Evolutionary conservation across 805 yeast genomes (phyloP).

Genomic region (Komagataella phaffii): DNA sequence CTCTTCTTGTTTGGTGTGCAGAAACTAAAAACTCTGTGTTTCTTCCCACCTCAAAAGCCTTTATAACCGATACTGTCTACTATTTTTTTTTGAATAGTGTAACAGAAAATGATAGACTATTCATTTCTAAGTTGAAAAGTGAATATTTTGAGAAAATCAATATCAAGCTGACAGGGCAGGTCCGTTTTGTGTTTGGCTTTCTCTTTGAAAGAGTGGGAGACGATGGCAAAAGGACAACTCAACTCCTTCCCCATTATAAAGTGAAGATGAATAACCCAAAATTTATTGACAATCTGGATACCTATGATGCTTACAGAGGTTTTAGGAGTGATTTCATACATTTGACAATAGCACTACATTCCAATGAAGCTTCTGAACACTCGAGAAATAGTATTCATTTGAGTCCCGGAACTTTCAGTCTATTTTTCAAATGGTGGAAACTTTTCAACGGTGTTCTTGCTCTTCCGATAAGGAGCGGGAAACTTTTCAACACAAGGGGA

Average conservation of each 20-base stretch:
- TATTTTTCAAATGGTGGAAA: conserved; percentile 78
- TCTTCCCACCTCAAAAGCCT: conserved; percentile 1
- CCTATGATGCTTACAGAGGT: conserved; percentile 70
- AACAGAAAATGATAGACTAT: conserved; percentile 7
- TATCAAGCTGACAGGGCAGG: conserved; percentile 47
- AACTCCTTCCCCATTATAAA: conserved; percentile 47
- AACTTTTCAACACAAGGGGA: conserved; percentile 44
- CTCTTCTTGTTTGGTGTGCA: conserved; percentile 36
- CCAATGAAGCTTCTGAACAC: conserved; percentile 14
- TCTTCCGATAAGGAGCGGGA: conserved; percentile 69
- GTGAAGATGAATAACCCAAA: conserved; percentile 44
- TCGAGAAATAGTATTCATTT: conserved; percentile 66
- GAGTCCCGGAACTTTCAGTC: conserved; percentile 52
- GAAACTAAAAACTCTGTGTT: conserved; percentile 4
- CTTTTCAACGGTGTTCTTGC: conserved; percentile 70
- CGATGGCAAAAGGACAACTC: conserved; percentile 24
- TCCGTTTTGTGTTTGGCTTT: conserved; percentile 43
- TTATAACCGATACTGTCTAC: conserved; percentile 11
- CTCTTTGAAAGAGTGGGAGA: conserved; percentile 32
- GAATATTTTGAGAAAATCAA: conserved; percentile 34
- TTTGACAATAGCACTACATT: conserved; percentile 42
- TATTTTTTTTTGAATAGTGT: conserved; percentile 7
- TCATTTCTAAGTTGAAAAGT: not conserved
- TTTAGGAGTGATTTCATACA: conserved; percentile 79
- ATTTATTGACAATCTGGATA: conserved; percentile 26